Conservation (phyloP, 2,329 filamentous ascomycete species). For the Aureobasidium sp. region DNA sequence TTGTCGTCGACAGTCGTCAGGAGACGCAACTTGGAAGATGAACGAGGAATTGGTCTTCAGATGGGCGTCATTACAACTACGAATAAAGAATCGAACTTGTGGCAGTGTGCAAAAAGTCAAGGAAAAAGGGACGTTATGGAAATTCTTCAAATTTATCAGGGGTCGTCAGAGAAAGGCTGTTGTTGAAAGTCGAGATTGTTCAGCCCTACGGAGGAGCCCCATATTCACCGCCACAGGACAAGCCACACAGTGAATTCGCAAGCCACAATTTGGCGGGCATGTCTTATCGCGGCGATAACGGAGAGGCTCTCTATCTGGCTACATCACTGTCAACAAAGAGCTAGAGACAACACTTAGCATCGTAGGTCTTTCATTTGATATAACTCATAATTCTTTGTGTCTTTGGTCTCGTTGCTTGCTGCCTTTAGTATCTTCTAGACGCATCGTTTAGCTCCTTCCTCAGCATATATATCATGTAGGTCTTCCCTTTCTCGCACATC, state of each 20-base stretch:
- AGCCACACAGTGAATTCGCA: background rate
- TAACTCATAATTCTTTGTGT: background rate
- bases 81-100: background rate
- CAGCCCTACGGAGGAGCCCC: constrained; percentile 8
- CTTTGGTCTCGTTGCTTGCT: background rate
- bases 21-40: background rate
- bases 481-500: background rate
- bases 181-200: constrained; percentile 4
- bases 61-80: background rate
- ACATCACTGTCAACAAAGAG: background rate
- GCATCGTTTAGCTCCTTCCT: background rate
- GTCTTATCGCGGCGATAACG: constrained; percentile 7
- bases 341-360: background rate
- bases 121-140: background rate
- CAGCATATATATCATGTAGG: background rate
- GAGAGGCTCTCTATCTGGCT: background rate
- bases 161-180: constrained; percentile 5
- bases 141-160: constrained; percentile 7
- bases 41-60: background rate
- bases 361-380: background rate
- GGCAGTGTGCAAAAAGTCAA: background rate
- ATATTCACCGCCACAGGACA: background rate
- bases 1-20: background rate
- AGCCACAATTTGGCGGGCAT: background rate
- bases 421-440: background rate